These are phyloP conservation scores for Carex scoparia DNA, from an alignment of 176 grass and related monocot species.

Conservation along the genomic window DNA sequence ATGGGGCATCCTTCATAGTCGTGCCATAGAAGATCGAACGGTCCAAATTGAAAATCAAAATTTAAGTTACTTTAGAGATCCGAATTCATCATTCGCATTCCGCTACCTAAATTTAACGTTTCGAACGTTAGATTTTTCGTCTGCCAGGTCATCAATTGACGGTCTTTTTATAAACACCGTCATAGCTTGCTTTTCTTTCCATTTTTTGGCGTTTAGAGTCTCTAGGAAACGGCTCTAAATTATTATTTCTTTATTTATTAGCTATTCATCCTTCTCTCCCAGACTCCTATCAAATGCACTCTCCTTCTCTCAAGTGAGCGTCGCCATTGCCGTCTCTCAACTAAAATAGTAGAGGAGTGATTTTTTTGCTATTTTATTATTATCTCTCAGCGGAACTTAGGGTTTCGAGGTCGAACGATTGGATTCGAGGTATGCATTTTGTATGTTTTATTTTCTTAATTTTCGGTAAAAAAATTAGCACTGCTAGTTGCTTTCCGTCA, in stretches of 20 bases:
- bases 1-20: too few relatives aligned
- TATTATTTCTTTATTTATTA: slow-evolving; percentile 7
- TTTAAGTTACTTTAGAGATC: too few relatives aligned
- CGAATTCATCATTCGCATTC: too few relatives aligned
- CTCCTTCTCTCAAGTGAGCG: neutral
- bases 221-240: slow-evolving; percentile 26
- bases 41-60: too few relatives aligned
- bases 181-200: neutral
- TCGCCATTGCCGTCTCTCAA: slow-evolving; percentile 14
- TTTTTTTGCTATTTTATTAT: neutral
- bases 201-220: slow-evolving; percentile 8
- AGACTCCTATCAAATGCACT: neutral
- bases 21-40: too few relatives aligned
- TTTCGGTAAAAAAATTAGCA: neutral
- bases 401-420: neutral
- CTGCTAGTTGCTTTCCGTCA: neutral
- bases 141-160: neutral
- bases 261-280: neutral
- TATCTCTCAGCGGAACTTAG: neutral
- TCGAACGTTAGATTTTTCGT: slow-evolving; percentile 18
- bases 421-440: slow-evolving; percentile 1
- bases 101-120: slow-evolving; percentile 1
- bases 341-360: neutral
- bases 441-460: neutral
- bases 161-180: neutral